Evolutionary conservation across 768 basidiomycete genomes (phyloP).

Genomic region (Hygrophoropsis aurantiaca): DNA sequence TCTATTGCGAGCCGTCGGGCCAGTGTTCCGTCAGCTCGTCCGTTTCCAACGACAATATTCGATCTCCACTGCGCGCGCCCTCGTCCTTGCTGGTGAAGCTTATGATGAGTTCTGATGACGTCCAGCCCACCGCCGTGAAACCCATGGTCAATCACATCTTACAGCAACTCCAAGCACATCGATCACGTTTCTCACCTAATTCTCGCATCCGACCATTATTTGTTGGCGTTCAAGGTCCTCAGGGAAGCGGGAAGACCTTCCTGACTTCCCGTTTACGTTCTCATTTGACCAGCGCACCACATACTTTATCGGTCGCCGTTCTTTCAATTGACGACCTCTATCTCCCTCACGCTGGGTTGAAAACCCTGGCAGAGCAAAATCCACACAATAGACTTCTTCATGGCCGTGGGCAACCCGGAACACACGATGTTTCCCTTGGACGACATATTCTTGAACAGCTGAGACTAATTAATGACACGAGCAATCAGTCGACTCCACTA

Average conservation of each 20-base stretch:
- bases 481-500: constrained; percentile 23
- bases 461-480: constrained; percentile 35
- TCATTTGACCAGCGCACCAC: constrained; percentile 41
- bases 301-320: constrained; percentile 55
- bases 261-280: constrained; percentile 59
- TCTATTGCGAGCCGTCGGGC: constrained; percentile 1
- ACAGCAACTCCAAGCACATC: constrained; percentile 33
- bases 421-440: constrained; percentile 80
- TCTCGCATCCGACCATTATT: constrained; percentile 57
- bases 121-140: constrained; percentile 33
- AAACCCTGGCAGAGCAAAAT: constrained; percentile 45
- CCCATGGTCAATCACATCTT: constrained; percentile 40
- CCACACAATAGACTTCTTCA: constrained; percentile 66
- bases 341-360: constrained; percentile 65
- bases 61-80: too few relatives aligned
- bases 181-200: constrained; percentile 13
- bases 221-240: constrained; percentile 88
- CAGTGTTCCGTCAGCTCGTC: too few relatives aligned
- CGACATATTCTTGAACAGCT: constrained; percentile 49
- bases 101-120: constrained; percentile 11
- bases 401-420: constrained; percentile 92
- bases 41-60: too few relatives aligned
- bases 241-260: constrained; percentile 92
- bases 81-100: too few relatives aligned
- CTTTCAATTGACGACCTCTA: constrained; percentile 88